A percentile compares a stretch with the other conserved stretches of the same genome.
phyloP scores from a whole-genome alignment of 805 yeast species.

The Metschnikowia picachoensis region DNA sequence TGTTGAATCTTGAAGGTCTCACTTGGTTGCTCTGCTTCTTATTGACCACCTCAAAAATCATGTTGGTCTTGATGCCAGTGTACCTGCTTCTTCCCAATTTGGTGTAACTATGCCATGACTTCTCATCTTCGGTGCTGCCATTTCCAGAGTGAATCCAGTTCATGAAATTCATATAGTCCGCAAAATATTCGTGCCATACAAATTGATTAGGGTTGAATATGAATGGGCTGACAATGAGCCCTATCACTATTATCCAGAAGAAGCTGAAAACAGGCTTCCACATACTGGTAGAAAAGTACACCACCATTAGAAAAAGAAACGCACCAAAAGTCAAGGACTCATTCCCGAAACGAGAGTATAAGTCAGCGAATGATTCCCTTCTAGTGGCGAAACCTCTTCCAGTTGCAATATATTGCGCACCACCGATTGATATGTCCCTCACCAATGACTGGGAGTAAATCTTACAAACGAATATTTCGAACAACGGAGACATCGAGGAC shows the following conservation, averaged over 20 bases:
- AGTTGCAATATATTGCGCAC: constrained; percentile 82
- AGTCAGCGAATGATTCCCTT: constrained; percentile 69
- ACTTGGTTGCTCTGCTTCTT: constrained; percentile 42
- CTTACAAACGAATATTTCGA: constrained; percentile 81
- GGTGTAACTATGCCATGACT: constrained; percentile 14
- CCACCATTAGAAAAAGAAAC: constrained; percentile 9
- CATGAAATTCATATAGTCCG: constrained; percentile 92
- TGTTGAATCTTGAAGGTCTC: constrained; percentile 46
- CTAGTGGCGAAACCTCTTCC: constrained; percentile 86
- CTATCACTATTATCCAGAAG: constrained; percentile 94
- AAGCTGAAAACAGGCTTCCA: constrained; percentile 94
- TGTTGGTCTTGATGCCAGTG: constrained; percentile 14
- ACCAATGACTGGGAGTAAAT: constrained; percentile 68
- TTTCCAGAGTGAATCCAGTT: constrained; percentile 57
- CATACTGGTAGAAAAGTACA: constrained; percentile 44
- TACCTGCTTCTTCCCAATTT: constrained; percentile 13
- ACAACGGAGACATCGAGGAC: constrained; percentile 69
- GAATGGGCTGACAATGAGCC: constrained; percentile 89
- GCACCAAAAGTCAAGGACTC: constrained; percentile 75
- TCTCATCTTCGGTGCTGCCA: neutral
- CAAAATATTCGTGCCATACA: constrained; percentile 91
- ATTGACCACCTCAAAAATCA: constrained; percentile 28
- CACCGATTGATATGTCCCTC: constrained; percentile 75
- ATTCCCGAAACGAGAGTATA: constrained; percentile 76
- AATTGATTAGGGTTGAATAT: constrained; percentile 97